Evolutionary conservation across 1,284 basidiomycete species (phyloP).

Genomic region (Papiliotrema fonsecae): DNA sequence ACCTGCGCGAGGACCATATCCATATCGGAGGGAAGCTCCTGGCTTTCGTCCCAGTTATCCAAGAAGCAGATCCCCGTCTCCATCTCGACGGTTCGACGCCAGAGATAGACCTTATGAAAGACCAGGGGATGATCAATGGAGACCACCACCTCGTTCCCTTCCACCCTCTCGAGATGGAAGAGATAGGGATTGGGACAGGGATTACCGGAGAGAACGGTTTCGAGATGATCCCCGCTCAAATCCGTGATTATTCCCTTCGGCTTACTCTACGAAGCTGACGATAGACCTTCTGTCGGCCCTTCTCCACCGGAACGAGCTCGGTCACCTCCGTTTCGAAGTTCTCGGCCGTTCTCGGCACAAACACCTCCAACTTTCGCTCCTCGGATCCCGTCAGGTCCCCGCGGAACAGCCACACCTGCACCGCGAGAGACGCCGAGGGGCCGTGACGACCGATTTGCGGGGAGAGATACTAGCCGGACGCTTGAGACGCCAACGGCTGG

Average conservation of each 20-base stretch:
- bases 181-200: slow-evolving; percentile 10
- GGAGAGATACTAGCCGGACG: slow-evolving; percentile 1
- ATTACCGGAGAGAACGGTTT: slow-evolving; percentile 9
- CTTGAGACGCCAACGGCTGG: too few relatives aligned
- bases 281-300: not conserved
- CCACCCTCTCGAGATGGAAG: not conserved
- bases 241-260: not conserved
- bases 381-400: slow-evolving; percentile 10
- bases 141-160: not conserved
- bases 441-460: too few relatives aligned
- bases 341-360: slow-evolving; percentile 3
- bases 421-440: too few relatives aligned
- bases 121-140: not conserved
- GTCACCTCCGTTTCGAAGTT: slow-evolving; percentile 15
- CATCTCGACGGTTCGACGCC: not conserved
- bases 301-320: slow-evolving; percentile 11
- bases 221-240: slow-evolving; percentile 8
- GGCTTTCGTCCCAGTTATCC: not conserved
- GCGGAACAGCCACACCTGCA: not conserved
- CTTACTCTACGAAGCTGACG: too few relatives aligned
- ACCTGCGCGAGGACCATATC: not conserved
- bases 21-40: not conserved
- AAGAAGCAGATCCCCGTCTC: not conserved
- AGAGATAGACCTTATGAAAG: not conserved
- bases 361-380: slow-evolving; percentile 13